Evolutionary conservation across 139 green algal genomes (phyloP), one percentile per base, ranked within the genome.

Genomic region (Raphidocelis subcapitata): DNA sequence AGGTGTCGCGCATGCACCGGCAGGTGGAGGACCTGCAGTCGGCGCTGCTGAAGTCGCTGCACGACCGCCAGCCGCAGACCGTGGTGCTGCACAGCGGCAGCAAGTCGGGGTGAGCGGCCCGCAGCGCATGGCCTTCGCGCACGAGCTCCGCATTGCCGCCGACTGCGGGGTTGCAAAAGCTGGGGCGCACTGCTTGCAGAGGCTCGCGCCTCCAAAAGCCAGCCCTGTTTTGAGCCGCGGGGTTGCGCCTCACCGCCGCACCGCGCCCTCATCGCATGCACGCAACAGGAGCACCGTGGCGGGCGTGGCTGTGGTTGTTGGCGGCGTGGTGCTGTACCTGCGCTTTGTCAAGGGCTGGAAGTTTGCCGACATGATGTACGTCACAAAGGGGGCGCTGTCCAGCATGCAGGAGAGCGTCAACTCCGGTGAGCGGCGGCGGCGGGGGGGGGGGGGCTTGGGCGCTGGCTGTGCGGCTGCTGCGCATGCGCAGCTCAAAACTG

Each of bases 361-460:
- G 28, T 28, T 78, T n/a, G 46, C 52, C 24, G 72, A 78, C 72
- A 29, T 78, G 36, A 78, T 78, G 72, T 78, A 78, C 36, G 72
- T 78, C 35, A 78, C 72, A 18, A 47, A 52, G 5, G 32, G 47
- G 1, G 70, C 72, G 1, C 54, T 78, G 24, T 16, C n/a, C 41
- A 78, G 28, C 41, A 51, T 78, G 24, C 51, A 67, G 32, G 62
- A 72, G 20, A 61, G 32, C 5, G 69, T 78, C 61, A 72, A 77
- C 46, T 32, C 63, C 29, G 52, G 70, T 77, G 33, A 64, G 70
- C 44, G 16, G 14, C 31, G 14, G 41, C 18, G 0, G 62, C 20
- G 23, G 36, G 12, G 26, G 59, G 3, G 2, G 15, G 20, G n/a
- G n/a, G n/a, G n/a, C n/a, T n/a, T n/a, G n/a, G n/a, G n/a, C n/a